phyloP scores from a whole-genome alignment of 495 filamentous ascomycete genomes.

The Trichoderma asperelloides region DNA sequence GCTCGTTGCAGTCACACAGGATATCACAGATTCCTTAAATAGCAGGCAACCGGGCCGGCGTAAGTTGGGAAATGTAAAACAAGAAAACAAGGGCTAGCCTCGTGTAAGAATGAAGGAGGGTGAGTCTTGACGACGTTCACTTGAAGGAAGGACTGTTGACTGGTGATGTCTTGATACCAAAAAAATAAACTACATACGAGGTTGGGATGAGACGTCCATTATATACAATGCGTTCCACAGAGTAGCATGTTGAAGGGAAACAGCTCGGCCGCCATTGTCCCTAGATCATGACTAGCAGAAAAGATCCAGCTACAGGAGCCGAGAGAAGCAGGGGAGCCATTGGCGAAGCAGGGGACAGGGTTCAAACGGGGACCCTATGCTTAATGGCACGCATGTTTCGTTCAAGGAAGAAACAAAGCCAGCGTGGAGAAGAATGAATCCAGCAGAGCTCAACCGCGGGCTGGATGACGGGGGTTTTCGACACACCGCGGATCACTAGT shows the following conservation, averaged over 20 bases:
- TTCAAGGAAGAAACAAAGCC: neutral
- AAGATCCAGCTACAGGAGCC: slow-evolving; percentile 8
- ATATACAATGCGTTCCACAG: neutral
- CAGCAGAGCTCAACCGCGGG: slow-evolving; percentile 6
- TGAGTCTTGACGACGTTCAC: slow-evolving; percentile 21
- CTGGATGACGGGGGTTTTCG: neutral
- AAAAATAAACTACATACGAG: neutral
- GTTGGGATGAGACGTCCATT: neutral
- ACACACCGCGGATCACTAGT: slow-evolving; percentile 5
- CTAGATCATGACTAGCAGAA: neutral
- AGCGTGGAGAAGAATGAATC: neutral
- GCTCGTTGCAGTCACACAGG: slow-evolving; percentile 13
- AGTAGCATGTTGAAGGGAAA: neutral
- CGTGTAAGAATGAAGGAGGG: slow-evolving; percentile 20
- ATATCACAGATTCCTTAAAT: neutral
- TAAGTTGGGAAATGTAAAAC: neutral
- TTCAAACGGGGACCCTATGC: neutral
- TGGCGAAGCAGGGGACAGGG: neutral
- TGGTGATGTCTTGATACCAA: slow-evolving; percentile 14
- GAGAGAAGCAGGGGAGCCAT: neutral
- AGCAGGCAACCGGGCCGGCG: slow-evolving; percentile 1
- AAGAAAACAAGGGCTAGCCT: slow-evolving; percentile 28
- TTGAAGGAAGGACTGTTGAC: slow-evolving; percentile 18
- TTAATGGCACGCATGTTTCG: slow-evolving; percentile 1
- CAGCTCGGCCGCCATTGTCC: neutral